Evolutionary conservation across 768 basidiomycete species (phyloP).

Genomic region (Auricularia sp.): DNA sequence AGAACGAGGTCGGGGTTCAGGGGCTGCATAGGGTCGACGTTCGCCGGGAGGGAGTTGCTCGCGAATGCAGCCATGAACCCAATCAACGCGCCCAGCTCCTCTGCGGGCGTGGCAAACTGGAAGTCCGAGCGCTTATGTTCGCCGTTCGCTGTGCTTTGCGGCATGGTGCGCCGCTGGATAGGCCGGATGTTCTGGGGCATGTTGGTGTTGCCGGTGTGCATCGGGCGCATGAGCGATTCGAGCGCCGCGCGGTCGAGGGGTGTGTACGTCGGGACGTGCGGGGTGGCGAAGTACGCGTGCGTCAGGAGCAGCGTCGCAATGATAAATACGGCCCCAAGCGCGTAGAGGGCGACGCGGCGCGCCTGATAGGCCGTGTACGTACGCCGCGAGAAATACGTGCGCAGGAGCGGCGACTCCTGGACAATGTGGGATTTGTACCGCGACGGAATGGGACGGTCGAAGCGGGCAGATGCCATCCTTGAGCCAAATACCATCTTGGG

Average conservation of each 20-base stretch:
- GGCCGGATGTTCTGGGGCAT: no score
- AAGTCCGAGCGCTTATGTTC: neutral
- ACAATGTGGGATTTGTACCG: no score
- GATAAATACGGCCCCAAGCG: neutral
- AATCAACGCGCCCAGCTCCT: conserved; percentile 68
- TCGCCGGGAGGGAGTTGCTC: conserved; percentile 61
- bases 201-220: no score
- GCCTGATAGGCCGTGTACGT: neutral
- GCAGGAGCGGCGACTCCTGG: neutral
- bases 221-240: no score
- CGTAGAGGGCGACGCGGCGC: neutral
- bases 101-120: conserved; percentile 21
- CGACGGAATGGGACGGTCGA: no score
- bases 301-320: neutral
- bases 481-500: no score
- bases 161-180: no score
- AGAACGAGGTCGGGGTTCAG: conserved; percentile 75
- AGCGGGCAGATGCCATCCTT: no score
- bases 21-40: conserved; percentile 50
- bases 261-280: neutral
- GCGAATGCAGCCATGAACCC: conserved; percentile 64
- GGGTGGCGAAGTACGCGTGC: neutral
- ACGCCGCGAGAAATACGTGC: neutral
- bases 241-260: no score
- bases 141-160: no score